phyloP scores from a whole-genome alignment of 208 protist species.

The Herpetomonas samuelpessoai region DNA sequence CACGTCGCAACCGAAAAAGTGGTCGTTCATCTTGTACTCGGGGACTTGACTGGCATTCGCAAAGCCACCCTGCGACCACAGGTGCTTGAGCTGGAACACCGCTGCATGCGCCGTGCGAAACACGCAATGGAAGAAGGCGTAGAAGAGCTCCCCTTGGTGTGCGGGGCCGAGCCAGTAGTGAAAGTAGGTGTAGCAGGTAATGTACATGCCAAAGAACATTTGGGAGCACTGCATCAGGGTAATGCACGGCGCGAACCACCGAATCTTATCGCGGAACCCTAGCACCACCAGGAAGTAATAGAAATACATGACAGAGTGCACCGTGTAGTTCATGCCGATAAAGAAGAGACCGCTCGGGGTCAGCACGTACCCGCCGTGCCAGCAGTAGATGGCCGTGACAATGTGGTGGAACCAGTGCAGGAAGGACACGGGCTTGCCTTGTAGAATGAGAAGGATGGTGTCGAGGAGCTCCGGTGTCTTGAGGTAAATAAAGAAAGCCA shows the following conservation, averaged over 20 bases:
- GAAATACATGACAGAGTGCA: slow-evolving; percentile 95
- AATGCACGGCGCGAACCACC: slow-evolving; percentile 48
- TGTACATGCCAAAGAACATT: slow-evolving; percentile 63
- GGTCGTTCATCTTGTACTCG: neutral
- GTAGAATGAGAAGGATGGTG: slow-evolving; percentile 68
- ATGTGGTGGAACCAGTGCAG: slow-evolving; percentile 92
- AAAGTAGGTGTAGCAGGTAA: slow-evolving; percentile 47
- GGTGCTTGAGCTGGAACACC: slow-evolving; percentile 6
- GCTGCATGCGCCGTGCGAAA: slow-evolving; percentile 6
- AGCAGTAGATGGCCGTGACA: slow-evolving; percentile 86
- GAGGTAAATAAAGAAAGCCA: slow-evolving; percentile 53
- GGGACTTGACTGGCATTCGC: too few species aligned
- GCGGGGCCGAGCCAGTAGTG: slow-evolving; percentile 28
- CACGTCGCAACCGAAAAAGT: slow-evolving; percentile 30
- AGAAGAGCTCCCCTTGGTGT: slow-evolving; percentile 11
- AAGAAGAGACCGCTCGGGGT: slow-evolving; percentile 70
- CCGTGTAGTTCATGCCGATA: slow-evolving; percentile 88
- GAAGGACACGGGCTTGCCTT: slow-evolving; percentile 73
- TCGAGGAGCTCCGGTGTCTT: slow-evolving; percentile 81
- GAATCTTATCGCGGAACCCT: slow-evolving; percentile 43
- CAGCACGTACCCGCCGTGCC: slow-evolving; percentile 45
- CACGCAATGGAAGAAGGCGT: slow-evolving; percentile 6
- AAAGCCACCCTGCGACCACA: neutral
- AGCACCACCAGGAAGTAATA: slow-evolving; percentile 89
- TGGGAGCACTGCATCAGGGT: slow-evolving; percentile 50